Evolutionary conservation across 805 yeast genomes (phyloP), one percentile per base, ranked within the genome.

Genomic region (Wickerhamiella occidentalis): DNA sequence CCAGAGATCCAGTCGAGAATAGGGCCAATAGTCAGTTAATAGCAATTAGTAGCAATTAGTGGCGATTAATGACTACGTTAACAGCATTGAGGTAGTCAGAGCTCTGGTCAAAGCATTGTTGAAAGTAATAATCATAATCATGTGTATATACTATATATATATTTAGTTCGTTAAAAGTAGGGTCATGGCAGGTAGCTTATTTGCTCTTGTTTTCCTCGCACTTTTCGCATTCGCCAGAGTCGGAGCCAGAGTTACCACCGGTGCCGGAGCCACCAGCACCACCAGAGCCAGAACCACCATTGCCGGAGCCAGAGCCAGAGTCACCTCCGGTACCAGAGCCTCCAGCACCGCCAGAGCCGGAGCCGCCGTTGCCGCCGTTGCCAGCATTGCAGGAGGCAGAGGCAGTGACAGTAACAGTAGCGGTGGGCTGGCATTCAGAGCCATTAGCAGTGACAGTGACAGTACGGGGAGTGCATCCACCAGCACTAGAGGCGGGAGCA

Each of bases 291-390:
- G 15, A 12, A 30, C 35, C 35, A 12, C 35, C 35, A n/a, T 30
- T 30, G 35, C 35, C 35, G 13, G 35, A 30, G 15, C 35, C 35
- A 30, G 35, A 30, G 35, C 35, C 35, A n/a, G n/a, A n/a, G n/a
- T 30, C 13, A 12, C 35, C 35, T 8, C 35, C 35, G 13, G 35
- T 30, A n/a, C 35, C 35, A n/a, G 35, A 30, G 15, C 35, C 35
- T 5, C 35, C 35, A 30, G 35, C 35, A 33, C 38, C 38, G n/a
- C 38, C 38, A 33, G 38, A 33, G 38, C 38, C 38, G 19, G 4
- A n/a, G 38, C 38, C 38, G 38, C 38, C 38, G 19, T 33, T 33
- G 38, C 38, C 38, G 38, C 38, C 38, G 19, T 17, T 33, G 18
- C 21, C 18, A 33, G 38, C 18, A 6, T 12, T 19, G 11, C 38